Evolutionary conservation across 495 filamentous ascomycete genomes (phyloP), one percentile per base, ranked within the genome.

Genomic region (Podospora australis): DNA sequence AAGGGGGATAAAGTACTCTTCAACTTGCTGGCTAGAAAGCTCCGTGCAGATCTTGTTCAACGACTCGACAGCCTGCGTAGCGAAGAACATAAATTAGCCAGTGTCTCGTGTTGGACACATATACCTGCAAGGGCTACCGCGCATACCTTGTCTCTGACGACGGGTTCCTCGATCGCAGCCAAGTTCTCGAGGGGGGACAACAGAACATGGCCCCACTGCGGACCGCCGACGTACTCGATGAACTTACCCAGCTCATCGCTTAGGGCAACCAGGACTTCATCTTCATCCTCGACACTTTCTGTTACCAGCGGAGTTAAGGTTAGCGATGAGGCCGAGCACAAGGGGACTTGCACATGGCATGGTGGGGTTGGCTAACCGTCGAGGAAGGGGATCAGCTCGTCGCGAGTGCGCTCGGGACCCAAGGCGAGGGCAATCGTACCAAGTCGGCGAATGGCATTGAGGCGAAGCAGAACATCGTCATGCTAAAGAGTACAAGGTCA

Each of bases 221-320:
- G 86, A 53, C 92, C 92, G 26, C 92, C 92, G 54, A 98, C 94
- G 64, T 96, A 96, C 68, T 98, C 92, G 66, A 95, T 90, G 64
- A 98, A 97, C 60, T 77, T 82, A 44, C 92, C 92, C 46, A 98
- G 81, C 70, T 97, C 92, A 60, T 96, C 91, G 64, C 94, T 96
- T 44, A 98, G 72, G 36, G 94, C 92, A 30, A 94, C 96, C 61
- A 98, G 80, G 46, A 98, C 94, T 62, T 98, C 92, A 64, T 98
- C 92, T 68, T 98, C 92, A 54, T 98, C 92, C 72, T 98, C 92
- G 48, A 98, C 90, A 32, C 90, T 96, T 69, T 98, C 92, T 98
- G 67, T 17, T 58, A 44, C 35, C 47, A 50, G 46, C 53, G 40
- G 39, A 46, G n/a, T n/a, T n/a, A 38, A 55, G 20, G 40, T 50